A percentile compares a stretch with the other conserved stretches of the same genome.
Conservation (phyloP, 495 filamentous ascomycete species). For the Staphylotrichum tortipilum region DNA sequence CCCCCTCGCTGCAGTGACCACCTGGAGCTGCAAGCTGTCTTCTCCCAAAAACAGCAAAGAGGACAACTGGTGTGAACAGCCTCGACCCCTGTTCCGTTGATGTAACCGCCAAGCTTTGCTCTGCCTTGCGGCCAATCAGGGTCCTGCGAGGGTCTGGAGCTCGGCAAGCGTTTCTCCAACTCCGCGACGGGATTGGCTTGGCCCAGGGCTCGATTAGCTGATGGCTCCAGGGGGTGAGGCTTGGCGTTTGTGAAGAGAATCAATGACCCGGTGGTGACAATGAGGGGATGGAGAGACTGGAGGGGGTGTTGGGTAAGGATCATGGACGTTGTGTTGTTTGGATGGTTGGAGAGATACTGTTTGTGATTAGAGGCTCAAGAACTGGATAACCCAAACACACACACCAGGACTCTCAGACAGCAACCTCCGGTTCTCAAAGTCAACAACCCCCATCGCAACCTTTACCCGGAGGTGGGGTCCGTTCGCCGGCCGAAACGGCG, state of each 20-base stretch:
- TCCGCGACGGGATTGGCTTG: background rate
- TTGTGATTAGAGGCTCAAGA: no score
- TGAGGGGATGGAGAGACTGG: no score
- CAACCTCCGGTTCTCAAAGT: no score
- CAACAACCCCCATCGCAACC: no score
- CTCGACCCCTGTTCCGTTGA: conserved; percentile 14
- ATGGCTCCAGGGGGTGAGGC: conserved; percentile 2
- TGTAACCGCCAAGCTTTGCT: conserved; percentile 10
- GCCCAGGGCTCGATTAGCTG: conserved; percentile 6
- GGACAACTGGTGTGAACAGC: conserved; percentile 25
- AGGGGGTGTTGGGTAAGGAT: no score
- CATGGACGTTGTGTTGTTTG: no score
- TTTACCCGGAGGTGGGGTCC: background rate
- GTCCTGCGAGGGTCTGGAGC: background rate
- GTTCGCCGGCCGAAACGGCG: conserved; percentile 3
- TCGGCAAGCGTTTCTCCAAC: background rate
- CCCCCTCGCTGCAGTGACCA: no score
- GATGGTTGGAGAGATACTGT: no score
- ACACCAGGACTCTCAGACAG: no score
- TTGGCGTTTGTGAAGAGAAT: no score
- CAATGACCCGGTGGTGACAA: no score
- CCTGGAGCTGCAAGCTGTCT: conserved; percentile 22
- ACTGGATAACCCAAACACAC: no score
- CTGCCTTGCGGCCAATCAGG: conserved; percentile 11
- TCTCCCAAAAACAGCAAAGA: conserved; percentile 26